Evolutionary conservation across 495 filamentous ascomycete species (phyloP).

Genomic region (Penicillium parvum): DNA sequence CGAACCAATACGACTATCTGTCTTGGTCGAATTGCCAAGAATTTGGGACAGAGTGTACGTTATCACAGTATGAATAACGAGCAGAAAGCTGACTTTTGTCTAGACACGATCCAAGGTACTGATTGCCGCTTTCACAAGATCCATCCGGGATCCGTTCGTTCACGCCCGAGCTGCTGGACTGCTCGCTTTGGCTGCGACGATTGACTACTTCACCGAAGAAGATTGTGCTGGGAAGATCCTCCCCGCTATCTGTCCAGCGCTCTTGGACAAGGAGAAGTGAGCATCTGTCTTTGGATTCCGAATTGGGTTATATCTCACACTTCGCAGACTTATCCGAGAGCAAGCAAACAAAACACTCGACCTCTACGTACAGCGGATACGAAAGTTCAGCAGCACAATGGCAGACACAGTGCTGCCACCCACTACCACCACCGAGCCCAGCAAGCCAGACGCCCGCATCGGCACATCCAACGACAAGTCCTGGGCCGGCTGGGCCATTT

Average conservation of each 20-base stretch:
- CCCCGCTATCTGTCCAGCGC: constrained; percentile 73
- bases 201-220: constrained; percentile 81
- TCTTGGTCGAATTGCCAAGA: constrained; percentile 88
- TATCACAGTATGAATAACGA: not conserved
- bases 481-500: constrained; percentile 98
- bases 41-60: constrained; percentile 66
- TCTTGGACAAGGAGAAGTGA: constrained; percentile 85
- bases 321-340: constrained; percentile 65
- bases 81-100: constrained; percentile 17
- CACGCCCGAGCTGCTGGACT: constrained; percentile 88
- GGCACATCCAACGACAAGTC: constrained; percentile 68
- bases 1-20: constrained; percentile 98
- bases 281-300: constrained; percentile 3
- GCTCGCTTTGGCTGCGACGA: constrained; percentile 77
- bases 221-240: constrained; percentile 83
- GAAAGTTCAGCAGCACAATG: constrained; percentile 69
- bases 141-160: constrained; percentile 87
- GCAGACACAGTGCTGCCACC: constrained; percentile 71
- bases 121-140: constrained; percentile 82
- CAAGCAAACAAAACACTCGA: constrained; percentile 91
- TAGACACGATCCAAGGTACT: constrained; percentile 82
- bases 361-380: constrained; percentile 77
- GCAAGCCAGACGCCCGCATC: constrained; percentile 57
- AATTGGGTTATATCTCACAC: too few relatives aligned
- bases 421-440: constrained; percentile 28